phyloP scores from a whole-genome alignment of 2,329 filamentous ascomycete species.

The Epichloe amarillans region DNA sequence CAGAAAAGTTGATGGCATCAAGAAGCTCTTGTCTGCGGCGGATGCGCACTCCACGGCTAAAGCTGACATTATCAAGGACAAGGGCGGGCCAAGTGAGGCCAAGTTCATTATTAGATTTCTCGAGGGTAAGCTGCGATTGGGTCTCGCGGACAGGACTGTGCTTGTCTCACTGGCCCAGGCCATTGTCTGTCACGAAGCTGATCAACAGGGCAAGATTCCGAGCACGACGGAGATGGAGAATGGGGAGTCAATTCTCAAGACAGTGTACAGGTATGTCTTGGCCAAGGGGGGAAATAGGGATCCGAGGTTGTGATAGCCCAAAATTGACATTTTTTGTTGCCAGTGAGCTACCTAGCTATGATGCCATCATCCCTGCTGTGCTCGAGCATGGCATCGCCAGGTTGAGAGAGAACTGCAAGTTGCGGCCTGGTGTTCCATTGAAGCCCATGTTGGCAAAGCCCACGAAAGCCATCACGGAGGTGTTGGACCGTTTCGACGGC shows the following conservation, averaged over 20 bases:
- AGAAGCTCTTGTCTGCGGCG: constrained; percentile 86
- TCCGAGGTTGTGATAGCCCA: background rate
- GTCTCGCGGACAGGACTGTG: constrained; percentile 83
- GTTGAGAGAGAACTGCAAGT: constrained; percentile 71
- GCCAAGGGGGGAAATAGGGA: background rate
- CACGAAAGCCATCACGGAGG: constrained; percentile 95
- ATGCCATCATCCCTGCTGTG: constrained; percentile 85
- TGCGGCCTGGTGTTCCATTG: constrained; percentile 83
- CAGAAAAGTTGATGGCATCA: constrained; percentile 86
- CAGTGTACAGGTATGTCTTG: constrained; percentile 61
- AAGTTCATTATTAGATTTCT: constrained; percentile 89
- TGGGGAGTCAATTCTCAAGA: constrained; percentile 76
- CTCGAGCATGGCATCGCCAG: constrained; percentile 75
- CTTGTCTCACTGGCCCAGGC: constrained; percentile 84
- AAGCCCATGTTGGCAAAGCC: constrained; percentile 99
- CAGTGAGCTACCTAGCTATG: constrained; percentile 82
- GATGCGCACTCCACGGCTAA: constrained; percentile 63
- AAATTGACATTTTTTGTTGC: background rate
- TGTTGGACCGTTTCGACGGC: constrained; percentile 88
- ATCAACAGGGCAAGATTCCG: constrained; percentile 54
- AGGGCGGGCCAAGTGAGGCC: constrained; percentile 85
- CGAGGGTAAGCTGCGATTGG: constrained; percentile 85
- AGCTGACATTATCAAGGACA: constrained; percentile 82
- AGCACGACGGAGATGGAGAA: constrained; percentile 66
- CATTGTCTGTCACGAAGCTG: constrained; percentile 69